Base-by-base conservation (phyloP, 2,329 filamentous ascomycete species). In the Apiospora pterosperma region DNA sequence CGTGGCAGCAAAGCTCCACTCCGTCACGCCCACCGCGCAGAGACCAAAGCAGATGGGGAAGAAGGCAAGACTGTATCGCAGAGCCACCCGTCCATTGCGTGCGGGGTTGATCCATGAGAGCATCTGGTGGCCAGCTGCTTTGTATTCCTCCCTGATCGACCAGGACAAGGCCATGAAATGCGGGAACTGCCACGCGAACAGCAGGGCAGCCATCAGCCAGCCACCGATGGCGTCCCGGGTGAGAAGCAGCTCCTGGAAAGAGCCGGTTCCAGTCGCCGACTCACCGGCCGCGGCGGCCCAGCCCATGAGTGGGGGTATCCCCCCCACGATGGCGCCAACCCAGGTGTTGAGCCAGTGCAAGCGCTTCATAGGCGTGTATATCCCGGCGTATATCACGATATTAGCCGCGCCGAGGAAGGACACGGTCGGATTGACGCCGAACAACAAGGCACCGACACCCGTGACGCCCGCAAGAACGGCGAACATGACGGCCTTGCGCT, bases 181-280 rank as follows among this genome's bases (percentile, higher is more conserved):
- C 3, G 96, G 93, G 74, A 99, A 98, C 75, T 99, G 95, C 96
- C 96, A 99, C 14, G 93, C 91, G 70, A 97, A 97, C 5, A 99
- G 82, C 7, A 98, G 80, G 0, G 85, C 88, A 1, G 92, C 95
- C 16, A 97, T 82, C 0, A 98, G 80, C 96, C 96, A 99, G 4
- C 95, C 96, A 5, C 96, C 96, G 12, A 88, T 79, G 31, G 76
- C 92, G 69, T 87, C 85, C 14, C 74, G 72, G 0, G 84, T 90
- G 64, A 96, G 86, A 0, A 97, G 81, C 42, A 97, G 84, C 74
- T 96, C 92, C 60, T 85, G 84, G 89, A 91, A 96, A 12, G 88
- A 90, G 36, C 91, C 90, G 69, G 90, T 88, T 25, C 85, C 87
- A 3, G 89, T 92, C 10, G 93, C 93, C 55, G 90, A 90, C 77